Conservation (phyloP, 2,329 filamentous ascomycete genomes). For the Diaporthe sp. region DNA sequence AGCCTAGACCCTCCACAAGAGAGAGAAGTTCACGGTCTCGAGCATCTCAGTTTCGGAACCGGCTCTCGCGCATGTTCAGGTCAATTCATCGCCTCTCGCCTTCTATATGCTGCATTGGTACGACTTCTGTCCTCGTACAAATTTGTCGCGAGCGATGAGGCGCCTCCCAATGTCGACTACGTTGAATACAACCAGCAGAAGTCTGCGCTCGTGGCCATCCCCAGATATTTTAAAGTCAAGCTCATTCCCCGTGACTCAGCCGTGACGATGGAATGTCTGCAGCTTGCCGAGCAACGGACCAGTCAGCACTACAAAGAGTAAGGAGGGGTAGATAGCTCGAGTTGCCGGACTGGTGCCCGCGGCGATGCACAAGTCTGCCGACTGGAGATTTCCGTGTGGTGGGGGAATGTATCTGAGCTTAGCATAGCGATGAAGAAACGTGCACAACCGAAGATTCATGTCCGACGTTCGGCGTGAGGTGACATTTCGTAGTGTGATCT, state of each 20-base stretch:
- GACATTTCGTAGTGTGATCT: no score
- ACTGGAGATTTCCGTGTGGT: no score
- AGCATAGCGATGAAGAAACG: no score
- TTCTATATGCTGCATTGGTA: slow-evolving; percentile 63
- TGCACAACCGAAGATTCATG: no score
- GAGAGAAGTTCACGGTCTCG: slow-evolving; percentile 46
- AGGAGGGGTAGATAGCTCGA: no score
- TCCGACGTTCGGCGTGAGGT: no score
- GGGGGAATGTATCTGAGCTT: no score
- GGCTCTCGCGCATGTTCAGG: slow-evolving; percentile 65
- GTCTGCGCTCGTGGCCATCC: slow-evolving; percentile 70
- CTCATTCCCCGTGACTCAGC: slow-evolving; percentile 63
- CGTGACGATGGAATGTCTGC: slow-evolving; percentile 55
- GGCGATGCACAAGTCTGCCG: no score
- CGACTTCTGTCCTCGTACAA: slow-evolving; percentile 62
- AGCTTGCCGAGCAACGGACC: slow-evolving; percentile 58
- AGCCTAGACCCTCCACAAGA: slow-evolving; percentile 50
- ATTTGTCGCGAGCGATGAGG: slow-evolving; percentile 59
- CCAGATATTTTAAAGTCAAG: slow-evolving; percentile 68
- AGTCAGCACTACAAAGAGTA: slow-evolving; percentile 61
- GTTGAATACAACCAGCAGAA: slow-evolving; percentile 73
- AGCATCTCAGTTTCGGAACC: slow-evolving; percentile 64
- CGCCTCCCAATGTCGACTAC: slow-evolving; percentile 72
- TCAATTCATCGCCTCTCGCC: slow-evolving; percentile 62
- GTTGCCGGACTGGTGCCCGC: no score